Base-by-base conservation (phyloP, 2,329 filamentous ascomycete species). In the Elsinoe fawcettii region DNA sequence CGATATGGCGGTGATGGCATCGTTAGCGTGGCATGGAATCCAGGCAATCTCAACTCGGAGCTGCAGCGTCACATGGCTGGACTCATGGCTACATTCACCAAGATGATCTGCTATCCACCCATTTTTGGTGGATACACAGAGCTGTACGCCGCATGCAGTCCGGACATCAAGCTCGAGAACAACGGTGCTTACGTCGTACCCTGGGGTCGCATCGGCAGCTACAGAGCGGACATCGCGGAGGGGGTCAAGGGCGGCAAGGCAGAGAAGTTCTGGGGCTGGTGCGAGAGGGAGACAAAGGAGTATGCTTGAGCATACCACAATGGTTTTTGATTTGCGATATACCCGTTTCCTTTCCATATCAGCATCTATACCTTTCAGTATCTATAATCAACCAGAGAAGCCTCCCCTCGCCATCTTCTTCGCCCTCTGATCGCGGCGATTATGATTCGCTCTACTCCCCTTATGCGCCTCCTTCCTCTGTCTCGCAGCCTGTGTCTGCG, bases 401-500 rank as follows among this genome's bases (percentile, higher is more conserved):
- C 80, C 80, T 54, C 76, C 81, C 60, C 80, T 74, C 2, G 81
- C 80, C 74, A 84, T 80, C 70, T 84, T 84, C 67, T 73, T 80
- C 46, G 80, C 81, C 58, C 81, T 71, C 64, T 81, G 79, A 67
- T 95, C 87, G 51, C 90, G 80, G 23, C 91, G 82, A 70, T 90
- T 93, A 69, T 96, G 90, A 67, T 96, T 96, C 30, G 89, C 90
- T 60, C 86, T 78, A 20, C 86, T 88, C 2, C 85, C 80, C 70
- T 96, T 96, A 63, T 84, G 87, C 23, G 87, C 84, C 67, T 95
- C 91, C 68, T 96, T 96, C 61, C 81, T 80, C 64, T 84, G 80
- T 63, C 90, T 79, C 8, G 87, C 85, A 56, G 76, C 73, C 63
- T 90, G 83, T 0, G 87, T 90, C n/a, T 79, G 80, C 63, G 83